These are phyloP conservation scores for Candolleomyces eurysporus DNA, from an alignment of 768 basidiomycete genomes.

Conservation along the genomic window DNA sequence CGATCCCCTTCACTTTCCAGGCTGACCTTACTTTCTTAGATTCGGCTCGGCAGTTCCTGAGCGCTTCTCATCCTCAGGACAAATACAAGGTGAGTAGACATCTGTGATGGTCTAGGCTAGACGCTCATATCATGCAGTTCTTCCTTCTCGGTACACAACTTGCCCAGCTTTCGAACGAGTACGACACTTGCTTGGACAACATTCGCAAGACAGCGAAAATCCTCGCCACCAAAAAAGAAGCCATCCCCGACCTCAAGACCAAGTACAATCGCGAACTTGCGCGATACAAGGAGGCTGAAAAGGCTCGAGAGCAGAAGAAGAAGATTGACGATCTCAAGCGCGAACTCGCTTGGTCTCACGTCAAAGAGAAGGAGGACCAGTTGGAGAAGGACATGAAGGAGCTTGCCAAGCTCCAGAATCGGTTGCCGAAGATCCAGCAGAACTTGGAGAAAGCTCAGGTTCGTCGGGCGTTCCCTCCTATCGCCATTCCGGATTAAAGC, in stretches of 20 bases:
- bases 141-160: slow-evolving; percentile 94
- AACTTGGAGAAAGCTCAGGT: slow-evolving; percentile 34
- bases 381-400: slow-evolving; percentile 36
- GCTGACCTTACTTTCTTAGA: slow-evolving; percentile 40
- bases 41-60: slow-evolving; percentile 79
- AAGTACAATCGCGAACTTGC: slow-evolving; percentile 54
- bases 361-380: slow-evolving; percentile 66
- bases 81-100: slow-evolving; percentile 75
- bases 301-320: slow-evolving; percentile 67
- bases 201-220: slow-evolving; percentile 66
- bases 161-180: slow-evolving; percentile 83
- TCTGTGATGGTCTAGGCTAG: not conserved
- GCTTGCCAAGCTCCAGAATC: slow-evolving; percentile 29
- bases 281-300: slow-evolving; percentile 70
- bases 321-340: slow-evolving; percentile 70
- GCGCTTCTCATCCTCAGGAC: slow-evolving; percentile 73
- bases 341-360: slow-evolving; percentile 87
- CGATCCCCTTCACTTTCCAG: not conserved
- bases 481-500: too few relatives aligned
- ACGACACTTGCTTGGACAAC: slow-evolving; percentile 72
- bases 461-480: not conserved
- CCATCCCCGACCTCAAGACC: slow-evolving; percentile 71
- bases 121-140: slow-evolving; percentile 50
- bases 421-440: slow-evolving; percentile 38
- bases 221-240: slow-evolving; percentile 69